These are phyloP conservation scores for Fusarium illudens DNA, from an alignment of 2,329 filamentous ascomycete genomes.

Conservation along the genomic window DNA sequence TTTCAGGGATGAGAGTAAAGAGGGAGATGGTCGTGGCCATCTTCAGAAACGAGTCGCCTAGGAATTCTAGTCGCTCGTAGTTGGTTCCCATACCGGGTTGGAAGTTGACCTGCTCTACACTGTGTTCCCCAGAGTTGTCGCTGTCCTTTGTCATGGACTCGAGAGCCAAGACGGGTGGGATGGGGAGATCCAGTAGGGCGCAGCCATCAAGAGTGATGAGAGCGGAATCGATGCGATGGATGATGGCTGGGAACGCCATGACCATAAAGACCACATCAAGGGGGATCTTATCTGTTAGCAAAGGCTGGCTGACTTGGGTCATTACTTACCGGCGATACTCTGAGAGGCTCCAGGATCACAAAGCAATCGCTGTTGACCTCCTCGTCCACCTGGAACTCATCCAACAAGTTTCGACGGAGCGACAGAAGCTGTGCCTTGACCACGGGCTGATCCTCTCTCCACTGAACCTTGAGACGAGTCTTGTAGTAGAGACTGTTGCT, in stretches of 20 bases:
- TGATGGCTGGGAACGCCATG: conserved; percentile 82
- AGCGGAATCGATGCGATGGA: conserved; percentile 82
- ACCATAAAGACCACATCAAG: conserved; percentile 74
- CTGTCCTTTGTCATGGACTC: conserved; percentile 95
- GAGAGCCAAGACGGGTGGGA: conserved; percentile 75
- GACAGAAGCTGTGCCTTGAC: conserved; percentile 77
- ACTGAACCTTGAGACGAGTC: conserved; percentile 57
- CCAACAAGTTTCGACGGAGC: conserved; percentile 84
- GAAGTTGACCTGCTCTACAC: conserved; percentile 73
- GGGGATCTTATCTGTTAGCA: conserved; percentile 63
- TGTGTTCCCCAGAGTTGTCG: conserved; percentile 80
- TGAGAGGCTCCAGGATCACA: conserved; percentile 79
- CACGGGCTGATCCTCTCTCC: conserved; percentile 80
- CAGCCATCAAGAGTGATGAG: conserved; percentile 83
- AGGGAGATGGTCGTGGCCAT: conserved; percentile 92
- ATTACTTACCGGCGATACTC: conserved; percentile 74
- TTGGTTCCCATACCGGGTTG: conserved; percentile 91
- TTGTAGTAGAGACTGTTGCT: conserved; percentile 79
- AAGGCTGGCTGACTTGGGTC: not conserved
- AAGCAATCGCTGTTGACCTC: conserved; percentile 62
- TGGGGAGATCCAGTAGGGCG: conserved; percentile 67
- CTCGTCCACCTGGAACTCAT: conserved; percentile 67
- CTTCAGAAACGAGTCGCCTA: conserved; percentile 94
- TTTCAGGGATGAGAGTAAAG: conserved; percentile 77
- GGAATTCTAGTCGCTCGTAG: conserved; percentile 92